Base-by-base conservation (phyloP, 1,284 basidiomycete genomes). In the Paramarasmius palmivorus region DNA sequence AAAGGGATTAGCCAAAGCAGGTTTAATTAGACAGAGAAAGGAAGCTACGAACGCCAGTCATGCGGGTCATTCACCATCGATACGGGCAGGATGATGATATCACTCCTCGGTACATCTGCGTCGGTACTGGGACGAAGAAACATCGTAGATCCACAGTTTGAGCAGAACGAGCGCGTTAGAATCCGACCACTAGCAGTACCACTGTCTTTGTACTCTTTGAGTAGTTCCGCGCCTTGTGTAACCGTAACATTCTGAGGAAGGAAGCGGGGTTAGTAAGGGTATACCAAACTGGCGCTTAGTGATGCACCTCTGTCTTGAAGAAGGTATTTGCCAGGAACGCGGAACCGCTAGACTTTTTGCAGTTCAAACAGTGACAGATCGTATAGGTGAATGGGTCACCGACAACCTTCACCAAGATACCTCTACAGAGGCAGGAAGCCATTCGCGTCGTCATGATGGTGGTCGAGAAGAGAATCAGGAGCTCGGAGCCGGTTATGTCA, bases 341-440 rank as follows among this genome's bases (percentile, higher is more conserved):
- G 9, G 67, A 66, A 9, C 70, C 71, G 15, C 65, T 62, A 15
- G 63, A 57, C 51, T 68, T 65, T 54, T 68, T 64, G 59, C 71
- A 73, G 47, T 73, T 71, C 9, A 32, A 44, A 53, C 71, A 72
- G 50, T 72, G 69, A 50, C 70, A 73, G 10, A 72, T 59, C 25
- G 63, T 59, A 50, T 65, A 71, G 37, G 64, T 62, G 50, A 69
- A 65, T 19, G 70, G 71, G 29, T 70, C 66, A n/a, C 67, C 68
- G 15, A 54, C 59, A 37, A 68, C 50, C 25, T 63, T 59, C 39
- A 67, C 69, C 40, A 61, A 57, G 23, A 70, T 53, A 26, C 53
- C 29, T 36, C 60, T 57, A 57, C 70, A 68, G n/a, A 68, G 59
- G 42, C 71, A 73, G 22, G 61, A 65, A 15, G 63, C 69, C 25